Percentiles rank a stretch among this genome's conserved stretches.
Conservation (phyloP, 2,329 filamentous ascomycete genomes). For the Bipolaris oryzae region DNA sequence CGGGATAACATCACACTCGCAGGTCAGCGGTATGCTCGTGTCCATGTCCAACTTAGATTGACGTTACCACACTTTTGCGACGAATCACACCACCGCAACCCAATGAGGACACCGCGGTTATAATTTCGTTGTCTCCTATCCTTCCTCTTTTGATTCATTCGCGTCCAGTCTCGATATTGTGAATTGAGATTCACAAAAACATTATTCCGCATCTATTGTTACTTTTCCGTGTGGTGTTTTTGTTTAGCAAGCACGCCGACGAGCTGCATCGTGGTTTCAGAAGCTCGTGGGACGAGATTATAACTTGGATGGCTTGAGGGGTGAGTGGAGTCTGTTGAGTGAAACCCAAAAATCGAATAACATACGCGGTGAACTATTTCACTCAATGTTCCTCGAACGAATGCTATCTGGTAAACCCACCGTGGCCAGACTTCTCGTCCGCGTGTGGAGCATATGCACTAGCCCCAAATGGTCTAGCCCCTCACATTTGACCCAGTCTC, state of each 20-base stretch:
- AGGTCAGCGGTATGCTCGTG: not conserved
- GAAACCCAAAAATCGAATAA: no score
- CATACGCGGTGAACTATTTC: not conserved
- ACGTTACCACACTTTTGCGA: conserved; percentile 6
- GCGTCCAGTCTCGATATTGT: not conserved
- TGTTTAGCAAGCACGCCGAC: no score
- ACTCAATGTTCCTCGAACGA: not conserved
- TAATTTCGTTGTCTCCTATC: not conserved
- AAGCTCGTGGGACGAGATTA: no score
- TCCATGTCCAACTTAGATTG: conserved; percentile 9
- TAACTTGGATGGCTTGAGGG: no score
- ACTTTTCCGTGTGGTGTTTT: no score
- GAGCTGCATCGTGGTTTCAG: no score
- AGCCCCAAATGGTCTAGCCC: not conserved
- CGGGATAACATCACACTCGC: not conserved
- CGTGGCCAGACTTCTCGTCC: not conserved
- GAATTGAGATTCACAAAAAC: no score
- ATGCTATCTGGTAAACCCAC: not conserved
- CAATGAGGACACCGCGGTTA: not conserved
- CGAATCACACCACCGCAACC: not conserved
- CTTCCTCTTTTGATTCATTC: not conserved
- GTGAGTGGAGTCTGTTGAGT: no score
- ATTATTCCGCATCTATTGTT: no score
- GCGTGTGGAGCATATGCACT: not conserved
- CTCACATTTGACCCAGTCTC: not conserved